Conservation (phyloP, 345 rosid genomes). For the Nephelium lappaceum region DNA sequence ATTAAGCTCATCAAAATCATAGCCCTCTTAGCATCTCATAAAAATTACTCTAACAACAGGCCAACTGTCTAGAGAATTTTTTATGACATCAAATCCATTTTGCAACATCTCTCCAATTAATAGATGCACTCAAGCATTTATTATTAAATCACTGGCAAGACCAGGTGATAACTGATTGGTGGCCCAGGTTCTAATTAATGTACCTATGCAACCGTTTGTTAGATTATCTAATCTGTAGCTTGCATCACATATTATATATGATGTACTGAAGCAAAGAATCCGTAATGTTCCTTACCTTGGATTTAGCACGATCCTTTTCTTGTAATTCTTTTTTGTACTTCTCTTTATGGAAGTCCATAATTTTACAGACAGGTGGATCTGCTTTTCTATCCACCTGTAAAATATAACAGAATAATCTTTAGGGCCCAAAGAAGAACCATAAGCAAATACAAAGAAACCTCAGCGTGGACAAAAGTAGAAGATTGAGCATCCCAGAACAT, state of each 20-base stretch:
- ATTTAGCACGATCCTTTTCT: slow-evolving; percentile 60
- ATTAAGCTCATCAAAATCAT: slow-evolving; percentile 7
- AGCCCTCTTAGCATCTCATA: not conserved
- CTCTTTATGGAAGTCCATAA: slow-evolving; percentile 56
- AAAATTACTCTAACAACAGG: not conserved
- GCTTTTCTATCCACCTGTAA: slow-evolving; percentile 51
- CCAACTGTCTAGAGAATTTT: not conserved
- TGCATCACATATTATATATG: not conserved
- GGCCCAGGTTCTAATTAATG: not conserved
- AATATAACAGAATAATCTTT: not conserved
- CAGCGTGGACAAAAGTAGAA: not conserved
- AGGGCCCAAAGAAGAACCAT: not conserved
- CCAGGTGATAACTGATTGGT: not conserved
- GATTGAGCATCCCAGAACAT: not conserved
- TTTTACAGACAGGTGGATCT: slow-evolving; percentile 67
- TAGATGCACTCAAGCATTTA: not conserved
- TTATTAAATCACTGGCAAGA: not conserved
- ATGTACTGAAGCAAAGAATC: slow-evolving; percentile 4
- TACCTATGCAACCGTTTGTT: not conserved
- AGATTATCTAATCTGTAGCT: not conserved
- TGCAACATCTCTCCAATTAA: not conserved
- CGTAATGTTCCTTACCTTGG: slow-evolving; percentile 40
- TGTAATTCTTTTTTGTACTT: slow-evolving; percentile 31
- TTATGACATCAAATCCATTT: not conserved
- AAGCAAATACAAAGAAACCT: not conserved